phyloP scores from a whole-genome alignment of 2,329 filamentous ascomycete species.

The Aspergillus hortae region DNA sequence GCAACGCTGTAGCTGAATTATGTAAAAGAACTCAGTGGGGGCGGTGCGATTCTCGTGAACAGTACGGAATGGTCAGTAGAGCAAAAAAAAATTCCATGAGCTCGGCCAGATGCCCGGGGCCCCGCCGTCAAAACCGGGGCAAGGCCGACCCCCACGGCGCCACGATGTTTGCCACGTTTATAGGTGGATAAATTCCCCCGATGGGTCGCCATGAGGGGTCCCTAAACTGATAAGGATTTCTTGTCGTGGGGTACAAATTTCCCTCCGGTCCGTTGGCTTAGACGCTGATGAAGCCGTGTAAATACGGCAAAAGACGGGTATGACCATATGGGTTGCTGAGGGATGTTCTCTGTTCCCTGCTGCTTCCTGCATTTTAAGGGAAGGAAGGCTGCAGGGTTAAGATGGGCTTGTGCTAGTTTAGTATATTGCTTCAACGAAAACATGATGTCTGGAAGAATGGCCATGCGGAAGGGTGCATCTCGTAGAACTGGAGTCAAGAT shows the following conservation, averaged over 20 bases:
- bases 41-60: no score
- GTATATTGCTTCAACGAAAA: no score
- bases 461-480: neutral
- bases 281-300: neutral
- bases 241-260: neutral
- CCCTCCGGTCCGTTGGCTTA: neutral
- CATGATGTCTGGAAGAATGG: neutral
- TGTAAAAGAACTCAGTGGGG: no score
- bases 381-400: neutral
- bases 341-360: no score
- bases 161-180: constrained; percentile 3
- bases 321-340: no score
- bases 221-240: neutral
- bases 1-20: no score
- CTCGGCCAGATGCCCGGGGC: neutral
- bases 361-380: neutral
- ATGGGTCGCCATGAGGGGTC: neutral
- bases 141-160: neutral
- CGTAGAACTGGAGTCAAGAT: neutral
- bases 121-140: neutral
- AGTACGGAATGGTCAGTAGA: neutral
- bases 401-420: neutral
- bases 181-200: constrained; percentile 22
- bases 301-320: neutral
- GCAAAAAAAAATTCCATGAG: neutral